Evolutionary conservation across 176 grass and related monocot genomes (phyloP).

Genomic region (Oryza glaberrima): DNA sequence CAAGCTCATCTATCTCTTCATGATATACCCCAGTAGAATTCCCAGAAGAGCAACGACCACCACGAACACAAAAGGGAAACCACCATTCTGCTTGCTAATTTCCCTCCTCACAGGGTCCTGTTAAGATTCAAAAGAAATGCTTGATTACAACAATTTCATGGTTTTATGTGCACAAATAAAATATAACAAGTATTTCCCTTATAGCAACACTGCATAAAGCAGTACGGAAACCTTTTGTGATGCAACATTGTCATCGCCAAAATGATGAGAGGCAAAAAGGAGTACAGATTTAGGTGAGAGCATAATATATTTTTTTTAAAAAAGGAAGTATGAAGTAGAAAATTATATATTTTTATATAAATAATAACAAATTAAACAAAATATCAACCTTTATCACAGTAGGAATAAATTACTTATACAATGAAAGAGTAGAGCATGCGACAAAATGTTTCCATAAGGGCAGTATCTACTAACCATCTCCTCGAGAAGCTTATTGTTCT

Average conservation of each 20-base stretch:
- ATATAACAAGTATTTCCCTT: not conserved
- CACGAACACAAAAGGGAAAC: slow-evolving; percentile 68
- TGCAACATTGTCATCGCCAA: not conserved
- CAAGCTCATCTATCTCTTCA: slow-evolving; percentile 57
- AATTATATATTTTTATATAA: not conserved
- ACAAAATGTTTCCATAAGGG: slow-evolving; percentile 21
- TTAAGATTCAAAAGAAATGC: slow-evolving; percentile 18
- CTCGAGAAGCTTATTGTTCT: slow-evolving; percentile 77
- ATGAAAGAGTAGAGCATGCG: not conserved
- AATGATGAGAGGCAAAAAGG: slow-evolving; percentile 9
- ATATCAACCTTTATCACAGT: slow-evolving; percentile 2
- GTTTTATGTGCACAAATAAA: slow-evolving; percentile 18
- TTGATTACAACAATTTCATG: slow-evolving; percentile 1
- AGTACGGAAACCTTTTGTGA: slow-evolving; percentile 4
- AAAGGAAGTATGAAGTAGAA: not conserved
- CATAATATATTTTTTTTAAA: not conserved
- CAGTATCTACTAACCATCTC: slow-evolving; percentile 72
- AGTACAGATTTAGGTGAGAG: not conserved
- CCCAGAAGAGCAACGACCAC: slow-evolving; percentile 69
- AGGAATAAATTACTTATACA: not conserved
- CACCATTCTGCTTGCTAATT: slow-evolving; percentile 60
- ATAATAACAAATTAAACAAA: not conserved
- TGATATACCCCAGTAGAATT: slow-evolving; percentile 66
- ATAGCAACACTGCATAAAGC: not conserved
- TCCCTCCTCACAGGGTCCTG: slow-evolving; percentile 78